phyloP scores from a whole-genome alignment of 2,329 filamentous ascomycete genomes.

The Diplodia mutila region DNA sequence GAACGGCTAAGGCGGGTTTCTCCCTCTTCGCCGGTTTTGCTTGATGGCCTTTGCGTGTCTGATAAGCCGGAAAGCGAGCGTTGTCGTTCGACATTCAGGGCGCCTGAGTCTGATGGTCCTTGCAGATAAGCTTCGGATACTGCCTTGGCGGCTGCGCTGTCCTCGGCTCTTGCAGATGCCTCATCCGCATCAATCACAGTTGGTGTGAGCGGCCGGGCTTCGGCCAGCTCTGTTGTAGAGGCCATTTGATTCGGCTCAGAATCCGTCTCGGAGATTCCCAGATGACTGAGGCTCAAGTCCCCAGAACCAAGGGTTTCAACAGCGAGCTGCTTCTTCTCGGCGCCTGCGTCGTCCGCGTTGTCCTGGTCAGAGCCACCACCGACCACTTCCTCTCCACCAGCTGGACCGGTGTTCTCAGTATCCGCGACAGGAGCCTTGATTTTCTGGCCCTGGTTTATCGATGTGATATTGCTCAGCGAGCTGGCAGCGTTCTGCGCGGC shows the following conservation, averaged over 20 bases:
- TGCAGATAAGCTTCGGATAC: constrained; percentile 64
- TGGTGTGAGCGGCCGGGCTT: constrained; percentile 33
- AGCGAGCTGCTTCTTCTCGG: constrained; percentile 65
- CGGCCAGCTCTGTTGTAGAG: constrained; percentile 61
- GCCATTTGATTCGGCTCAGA: constrained; percentile 60
- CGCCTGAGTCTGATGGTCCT: constrained; percentile 35
- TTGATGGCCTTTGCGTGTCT: constrained; percentile 55
- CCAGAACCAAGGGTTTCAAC: constrained; percentile 88
- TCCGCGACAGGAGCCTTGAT: constrained; percentile 40
- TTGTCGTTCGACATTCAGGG: constrained; percentile 42
- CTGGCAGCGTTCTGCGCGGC: constrained; percentile 91
- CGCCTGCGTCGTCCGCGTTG: constrained; percentile 28
- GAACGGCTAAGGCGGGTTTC: constrained; percentile 56
- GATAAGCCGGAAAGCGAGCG: constrained; percentile 46
- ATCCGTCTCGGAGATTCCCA: constrained; percentile 74
- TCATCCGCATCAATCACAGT: constrained; percentile 50
- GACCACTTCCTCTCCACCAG: constrained; percentile 49
- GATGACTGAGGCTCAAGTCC: constrained; percentile 83
- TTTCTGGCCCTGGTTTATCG: constrained; percentile 55
- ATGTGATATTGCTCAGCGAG: constrained; percentile 67
- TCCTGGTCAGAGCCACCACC: constrained; percentile 33
- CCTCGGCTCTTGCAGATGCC: constrained; percentile 60
- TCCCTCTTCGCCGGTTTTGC: constrained; percentile 66
- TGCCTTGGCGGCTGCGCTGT: constrained; percentile 61
- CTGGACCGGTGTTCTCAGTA: constrained; percentile 34